A percentile compares a stretch with the other conserved stretches of the same genome.
These are phyloP conservation scores for Nemania sp. DNA, from an alignment of 2,329 filamentous ascomycete species.

Conservation along the genomic window DNA sequence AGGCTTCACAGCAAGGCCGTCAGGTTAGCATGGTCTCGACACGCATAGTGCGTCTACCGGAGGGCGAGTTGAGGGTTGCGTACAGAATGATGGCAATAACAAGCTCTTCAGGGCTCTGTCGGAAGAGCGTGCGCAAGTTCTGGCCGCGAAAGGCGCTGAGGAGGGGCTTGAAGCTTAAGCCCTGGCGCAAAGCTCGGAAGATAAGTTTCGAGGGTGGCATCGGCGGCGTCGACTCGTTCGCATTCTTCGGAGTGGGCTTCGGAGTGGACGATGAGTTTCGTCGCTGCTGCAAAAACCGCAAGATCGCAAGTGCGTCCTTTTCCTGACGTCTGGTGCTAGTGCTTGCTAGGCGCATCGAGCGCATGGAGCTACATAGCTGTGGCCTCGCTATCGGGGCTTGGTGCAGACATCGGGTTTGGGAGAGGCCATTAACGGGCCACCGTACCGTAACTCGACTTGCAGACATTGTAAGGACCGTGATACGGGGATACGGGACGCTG, in stretches of 20 bases:
- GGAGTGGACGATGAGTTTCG: slow-evolving; percentile 46
- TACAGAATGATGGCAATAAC: slow-evolving; percentile 58
- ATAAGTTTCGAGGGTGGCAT: slow-evolving; percentile 46
- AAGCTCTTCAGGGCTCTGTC: slow-evolving; percentile 59
- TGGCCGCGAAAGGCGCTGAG: slow-evolving; percentile 55
- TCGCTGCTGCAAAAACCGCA: slow-evolving; percentile 44
- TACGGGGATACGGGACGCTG: neutral
- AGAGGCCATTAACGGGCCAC: slow-evolving; percentile 35
- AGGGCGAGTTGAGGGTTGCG: slow-evolving; percentile 32
- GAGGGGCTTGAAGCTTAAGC: slow-evolving; percentile 53
- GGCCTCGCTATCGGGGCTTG: slow-evolving; percentile 30
- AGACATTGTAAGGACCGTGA: slow-evolving; percentile 41
- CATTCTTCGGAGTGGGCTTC: slow-evolving; percentile 32
- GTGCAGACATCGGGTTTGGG: slow-evolving; percentile 39
- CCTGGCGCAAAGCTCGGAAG: slow-evolving; percentile 50
- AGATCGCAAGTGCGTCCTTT: slow-evolving; percentile 30
- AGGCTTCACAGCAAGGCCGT: slow-evolving; percentile 50
- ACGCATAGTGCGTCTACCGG: neutral
- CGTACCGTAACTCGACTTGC: slow-evolving; percentile 37
- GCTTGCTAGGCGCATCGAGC: slow-evolving; percentile 22
- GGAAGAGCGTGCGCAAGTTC: slow-evolving; percentile 55
- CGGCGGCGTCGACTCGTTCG: slow-evolving; percentile 43
- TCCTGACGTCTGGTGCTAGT: slow-evolving; percentile 19
- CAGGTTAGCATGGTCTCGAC: slow-evolving; percentile 41
- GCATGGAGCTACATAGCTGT: slow-evolving; percentile 23